These are phyloP conservation scores for Dalechampia spathulata DNA, from an alignment of 441 rosid species.

Conservation along the genomic window DNA sequence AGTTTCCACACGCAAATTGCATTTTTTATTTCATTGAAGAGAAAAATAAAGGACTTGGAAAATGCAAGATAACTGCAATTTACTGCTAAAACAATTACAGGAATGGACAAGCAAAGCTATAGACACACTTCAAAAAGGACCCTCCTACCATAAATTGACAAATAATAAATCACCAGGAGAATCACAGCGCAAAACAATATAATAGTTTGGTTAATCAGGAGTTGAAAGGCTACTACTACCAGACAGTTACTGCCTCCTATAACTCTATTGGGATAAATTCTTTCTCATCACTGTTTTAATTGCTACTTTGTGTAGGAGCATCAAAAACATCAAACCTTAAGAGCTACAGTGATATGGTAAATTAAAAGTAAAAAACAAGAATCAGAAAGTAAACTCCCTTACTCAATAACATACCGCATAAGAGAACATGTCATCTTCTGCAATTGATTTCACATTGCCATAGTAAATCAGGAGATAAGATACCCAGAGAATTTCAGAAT, in stretches of 20 bases:
- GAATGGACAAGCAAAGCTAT: neutral
- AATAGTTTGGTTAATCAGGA: neutral
- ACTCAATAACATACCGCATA: constrained; percentile 50
- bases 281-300: neutral
- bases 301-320: neutral
- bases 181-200: neutral
- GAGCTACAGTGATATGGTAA: neutral
- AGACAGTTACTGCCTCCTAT: neutral
- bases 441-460: constrained; percentile 35
- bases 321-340: neutral
- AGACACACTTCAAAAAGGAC: too few relatives aligned
- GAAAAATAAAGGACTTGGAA: constrained; percentile 9
- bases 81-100: neutral
- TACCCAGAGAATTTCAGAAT: constrained; percentile 81
- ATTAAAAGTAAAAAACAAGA: neutral
- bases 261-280: neutral
- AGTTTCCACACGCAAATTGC: constrained; percentile 31
- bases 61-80: neutral
- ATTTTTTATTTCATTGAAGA: constrained; percentile 13
- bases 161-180: neutral
- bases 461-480: constrained; percentile 64
- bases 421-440: constrained; percentile 62
- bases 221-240: neutral
- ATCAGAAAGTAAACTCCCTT: neutral
- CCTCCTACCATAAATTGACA: neutral